Conservation (phyloP, 2,329 filamentous ascomycete species). For the Teratosphaeria destructans region DNA sequence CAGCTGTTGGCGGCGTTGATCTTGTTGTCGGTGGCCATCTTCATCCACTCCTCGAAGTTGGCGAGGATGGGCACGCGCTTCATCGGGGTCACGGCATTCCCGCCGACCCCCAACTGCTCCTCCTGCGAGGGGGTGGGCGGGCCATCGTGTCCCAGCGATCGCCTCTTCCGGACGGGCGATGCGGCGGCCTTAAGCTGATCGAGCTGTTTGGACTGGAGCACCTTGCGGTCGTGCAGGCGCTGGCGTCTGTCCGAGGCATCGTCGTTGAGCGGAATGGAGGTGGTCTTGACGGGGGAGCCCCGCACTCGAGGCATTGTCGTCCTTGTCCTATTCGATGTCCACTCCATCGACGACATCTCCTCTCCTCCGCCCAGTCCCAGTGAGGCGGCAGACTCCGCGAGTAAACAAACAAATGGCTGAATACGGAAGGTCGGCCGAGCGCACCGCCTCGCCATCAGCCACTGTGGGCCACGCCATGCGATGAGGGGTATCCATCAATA, state of each 20-base stretch:
- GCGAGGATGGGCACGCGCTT: slow-evolving; percentile 91
- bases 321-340: neutral
- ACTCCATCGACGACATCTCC: neutral
- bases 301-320: slow-evolving; percentile 27
- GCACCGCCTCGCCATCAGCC: too few species aligned
- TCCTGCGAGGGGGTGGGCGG: slow-evolving; percentile 47
- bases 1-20: slow-evolving; percentile 98
- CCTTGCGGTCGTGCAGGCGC: slow-evolving; percentile 76
- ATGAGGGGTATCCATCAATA: too few species aligned
- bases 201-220: slow-evolving; percentile 80
- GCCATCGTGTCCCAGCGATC: slow-evolving; percentile 23
- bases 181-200: slow-evolving; percentile 80
- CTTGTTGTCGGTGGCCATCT: slow-evolving; percentile 95
- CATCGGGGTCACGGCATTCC: slow-evolving; percentile 70
- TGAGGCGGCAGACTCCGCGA: neutral
- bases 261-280: slow-evolving; percentile 81
- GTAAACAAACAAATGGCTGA: neutral
- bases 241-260: slow-evolving; percentile 86
- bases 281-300: slow-evolving; percentile 32
- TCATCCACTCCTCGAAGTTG: slow-evolving; percentile 99
- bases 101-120: slow-evolving; percentile 49
- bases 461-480: too few species aligned
- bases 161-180: slow-evolving; percentile 51
- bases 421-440: neutral
- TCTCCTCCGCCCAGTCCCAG: neutral